Evolutionary conservation across 2,329 filamentous ascomycete species (phyloP), one percentile per base, ranked within the genome.

Genomic region (Neopestalotiopsis sp.): DNA sequence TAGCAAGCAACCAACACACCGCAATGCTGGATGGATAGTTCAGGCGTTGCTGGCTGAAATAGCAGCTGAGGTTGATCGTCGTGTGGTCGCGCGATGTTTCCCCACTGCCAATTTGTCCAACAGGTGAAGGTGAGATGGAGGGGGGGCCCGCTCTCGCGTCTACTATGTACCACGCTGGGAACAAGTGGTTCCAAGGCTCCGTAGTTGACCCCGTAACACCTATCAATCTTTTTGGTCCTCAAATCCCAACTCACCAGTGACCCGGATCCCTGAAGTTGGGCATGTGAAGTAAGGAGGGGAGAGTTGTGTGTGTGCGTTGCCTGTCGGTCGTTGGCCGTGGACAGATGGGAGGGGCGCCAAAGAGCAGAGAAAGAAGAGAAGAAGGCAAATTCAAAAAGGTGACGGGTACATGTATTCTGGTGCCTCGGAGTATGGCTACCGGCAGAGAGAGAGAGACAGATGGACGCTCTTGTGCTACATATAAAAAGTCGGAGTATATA

Each of bases 51-150:
- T 20, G 24, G 30, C 42, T 45, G 61, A 52, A 52, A 66, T 57
- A 52, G 17, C n/a, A 49, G 42, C 42, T 67, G 52, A 65, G 56
- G 52, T 62, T 49, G 68, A 68, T 69, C 62, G 66, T 69, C 66
- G 66, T 66, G 38, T 58, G 58, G 56, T 45, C 34, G 61, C 40
- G 61, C 62, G 65, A 68, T 52, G 40, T 32, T 67, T 61, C 67
- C 69, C 63, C 69, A 57, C 56, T 52, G 61, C 45, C 59, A 59
- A 69, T 63, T 66, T 64, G 61, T 64, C 61, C 14, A 49, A 64
- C 61, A 20, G 42, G 63, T 34, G 61, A 58, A 52, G 66, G 38
- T 65, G 65, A 62, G 65, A 56, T 68, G 69, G 57, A 61, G 32
- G 30, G 34, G 64, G 62, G 42, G 57, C 68, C 65, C 68, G 64